phyloP scores from a whole-genome alignment of 1,284 basidiomycete genomes.

The Ganoderma sinense region DNA sequence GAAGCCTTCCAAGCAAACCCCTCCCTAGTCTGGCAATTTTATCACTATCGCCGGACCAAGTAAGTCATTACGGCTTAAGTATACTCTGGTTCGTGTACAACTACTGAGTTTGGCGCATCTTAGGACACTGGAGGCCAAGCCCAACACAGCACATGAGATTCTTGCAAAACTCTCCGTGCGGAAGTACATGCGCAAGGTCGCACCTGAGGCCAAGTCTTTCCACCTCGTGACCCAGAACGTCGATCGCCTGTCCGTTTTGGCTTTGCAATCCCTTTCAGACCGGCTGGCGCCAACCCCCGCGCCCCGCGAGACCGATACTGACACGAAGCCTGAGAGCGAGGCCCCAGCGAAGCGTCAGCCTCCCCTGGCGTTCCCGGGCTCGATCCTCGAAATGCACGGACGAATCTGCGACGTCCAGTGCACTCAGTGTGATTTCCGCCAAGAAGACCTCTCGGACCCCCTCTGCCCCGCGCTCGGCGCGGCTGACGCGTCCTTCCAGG shows the following conservation, averaged over 20 bases:
- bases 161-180: conserved; percentile 40
- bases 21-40: conserved; percentile 45
- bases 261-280: conserved; percentile 24
- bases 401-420: conserved; percentile 39
- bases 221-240: conserved; percentile 51
- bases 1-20: conserved; percentile 48
- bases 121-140: conserved; percentile 39
- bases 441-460: conserved; percentile 34
- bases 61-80: conserved; percentile 16
- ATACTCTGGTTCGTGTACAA: background rate
- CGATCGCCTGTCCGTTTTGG: conserved; percentile 44
- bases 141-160: conserved; percentile 45
- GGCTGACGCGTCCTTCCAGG: conserved; percentile 24
- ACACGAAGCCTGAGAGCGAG: background rate
- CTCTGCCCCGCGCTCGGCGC: conserved; percentile 41
- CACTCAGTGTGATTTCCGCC: conserved; percentile 27
- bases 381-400: conserved; percentile 46
- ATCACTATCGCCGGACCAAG: conserved; percentile 37
- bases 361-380: background rate
- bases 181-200: conserved; percentile 27
- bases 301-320: background rate
- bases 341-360: background rate
- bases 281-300: background rate
- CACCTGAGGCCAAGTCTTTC: conserved; percentile 34
- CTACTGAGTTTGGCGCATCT: background rate